Base-by-base conservation (phyloP, 805 yeast species). In the Starmerella potacharoeniae region DNA sequence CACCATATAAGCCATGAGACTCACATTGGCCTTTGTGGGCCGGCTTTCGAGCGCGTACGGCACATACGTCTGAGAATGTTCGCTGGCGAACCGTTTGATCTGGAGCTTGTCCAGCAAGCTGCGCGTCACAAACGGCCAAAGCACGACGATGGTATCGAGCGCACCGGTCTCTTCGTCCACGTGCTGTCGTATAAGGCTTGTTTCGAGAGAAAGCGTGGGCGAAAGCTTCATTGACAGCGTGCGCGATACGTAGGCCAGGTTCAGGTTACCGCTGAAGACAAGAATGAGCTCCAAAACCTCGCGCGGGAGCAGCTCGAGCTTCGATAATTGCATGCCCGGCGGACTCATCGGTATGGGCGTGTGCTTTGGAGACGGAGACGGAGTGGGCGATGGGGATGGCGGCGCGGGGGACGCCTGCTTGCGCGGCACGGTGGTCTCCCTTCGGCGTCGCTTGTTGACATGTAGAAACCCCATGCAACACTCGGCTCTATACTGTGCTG, bases 1-100 rank as follows among this genome's bases (percentile, higher is more conserved):
- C 4, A 40, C 64, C 61, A 51, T 63, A 34, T 22, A 75, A 61
- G 55, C 69, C 58, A 60, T 63, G 64, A 51, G 62, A 49, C 30
- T 43, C 10, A 53, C 33, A 11, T 54, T 33, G 8, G 33, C 31
- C 52, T 8, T 64, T 43, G 36, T 9, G 59, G 13, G 41, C n/a
- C 42, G 17, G 14, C 65, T 80, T 85, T 58, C 75, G 83, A 62
- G 84, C 83, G 66, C 71, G 83, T 59, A 93, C 83, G 73, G 96
- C 91, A 39, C 95, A 95, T 5, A 83, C 84, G 3, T 95, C 93
- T 31, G 54, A 34, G 43, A 13, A 13, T 29, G 36, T 14, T 35
- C 39, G 29, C 50, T 30, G 3, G 28, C 35, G 29, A 45, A 43
- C 14, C 31, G 29, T 17, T 37, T 9, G 35, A 50, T 22, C 17